Conservation (phyloP, 1,139 yeast genomes). For the Pichia inconspicua region DNA sequence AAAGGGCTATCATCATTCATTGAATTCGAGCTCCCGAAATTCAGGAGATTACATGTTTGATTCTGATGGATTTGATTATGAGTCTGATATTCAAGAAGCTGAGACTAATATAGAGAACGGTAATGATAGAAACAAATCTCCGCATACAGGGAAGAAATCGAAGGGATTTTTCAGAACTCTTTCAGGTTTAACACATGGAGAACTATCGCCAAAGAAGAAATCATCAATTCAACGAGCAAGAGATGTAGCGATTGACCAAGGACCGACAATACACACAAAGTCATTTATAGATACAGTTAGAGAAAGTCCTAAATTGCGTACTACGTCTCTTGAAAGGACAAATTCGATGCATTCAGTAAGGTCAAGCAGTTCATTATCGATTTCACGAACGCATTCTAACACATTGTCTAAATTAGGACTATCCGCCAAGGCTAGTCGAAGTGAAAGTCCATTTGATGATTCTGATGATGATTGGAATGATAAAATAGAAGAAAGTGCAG, state of each 20-base stretch:
- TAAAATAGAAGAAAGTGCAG: constrained; percentile 8
- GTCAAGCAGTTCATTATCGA: constrained; percentile 9
- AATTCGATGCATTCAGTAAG: constrained; percentile 5
- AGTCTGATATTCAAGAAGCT: constrained; percentile 5
- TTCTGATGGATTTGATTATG: constrained; percentile 8
- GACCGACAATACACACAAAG: constrained; percentile 10
- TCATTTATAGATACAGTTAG: constrained; percentile 13
- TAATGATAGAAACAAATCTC: neutral
- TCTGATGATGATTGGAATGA: constrained; percentile 15
- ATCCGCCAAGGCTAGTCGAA: neutral
- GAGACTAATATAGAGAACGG: neutral
- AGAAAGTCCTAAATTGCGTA: constrained; percentile 8
- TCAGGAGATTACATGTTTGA: constrained; percentile 15
- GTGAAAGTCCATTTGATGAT: constrained; percentile 11
- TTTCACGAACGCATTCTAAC: constrained; percentile 11
- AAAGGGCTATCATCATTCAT: constrained; percentile 22
- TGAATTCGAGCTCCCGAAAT: constrained; percentile 10
- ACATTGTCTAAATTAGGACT: constrained; percentile 6
- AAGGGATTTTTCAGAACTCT: constrained; percentile 12
- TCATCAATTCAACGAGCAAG: constrained; percentile 10
- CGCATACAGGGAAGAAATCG: neutral
- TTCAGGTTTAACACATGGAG: constrained; percentile 8
- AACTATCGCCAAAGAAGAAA: constrained; percentile 9
- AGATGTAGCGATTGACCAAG: constrained; percentile 6
- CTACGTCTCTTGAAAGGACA: constrained; percentile 10